Evolutionary conservation across 2,329 filamentous ascomycete species (phyloP).

Genomic region (Neonectria ditissima): DNA sequence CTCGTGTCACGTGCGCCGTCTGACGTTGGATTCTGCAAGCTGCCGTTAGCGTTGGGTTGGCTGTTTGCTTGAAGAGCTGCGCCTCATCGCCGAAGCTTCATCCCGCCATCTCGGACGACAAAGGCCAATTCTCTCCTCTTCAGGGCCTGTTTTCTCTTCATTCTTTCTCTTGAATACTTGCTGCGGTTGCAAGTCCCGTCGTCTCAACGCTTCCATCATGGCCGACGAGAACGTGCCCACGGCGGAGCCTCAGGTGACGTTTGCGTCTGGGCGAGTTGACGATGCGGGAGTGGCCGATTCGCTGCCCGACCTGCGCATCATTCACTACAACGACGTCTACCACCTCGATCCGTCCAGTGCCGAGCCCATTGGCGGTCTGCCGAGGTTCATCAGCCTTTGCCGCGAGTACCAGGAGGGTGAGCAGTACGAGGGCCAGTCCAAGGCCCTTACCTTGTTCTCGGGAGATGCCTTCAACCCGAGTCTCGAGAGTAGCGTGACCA

Average conservation of each 20-base stretch:
- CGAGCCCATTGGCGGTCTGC: constrained; percentile 84
- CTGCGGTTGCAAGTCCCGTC: neutral
- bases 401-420: constrained; percentile 77
- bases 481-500: constrained; percentile 88
- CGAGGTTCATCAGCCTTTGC: constrained; percentile 82
- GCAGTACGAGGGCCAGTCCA: constrained; percentile 71
- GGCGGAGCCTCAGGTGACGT: constrained; percentile 45
- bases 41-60: constrained; percentile 19
- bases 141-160: neutral
- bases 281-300: constrained; percentile 33
- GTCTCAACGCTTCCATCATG: constrained; percentile 26
- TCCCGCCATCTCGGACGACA: neutral
- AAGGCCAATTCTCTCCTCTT: constrained; percentile 9
- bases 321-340: constrained; percentile 96
- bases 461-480: constrained; percentile 95
- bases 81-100: constrained; percentile 20
- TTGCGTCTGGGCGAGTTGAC: constrained; percentile 41
- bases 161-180: neutral
- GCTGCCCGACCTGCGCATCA: constrained; percentile 77
- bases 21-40: constrained; percentile 28
- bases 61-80: constrained; percentile 16
- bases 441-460: constrained; percentile 84
- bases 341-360: constrained; percentile 81
- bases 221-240: constrained; percentile 38
- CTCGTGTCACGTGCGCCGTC: constrained; percentile 26